These are phyloP conservation scores for Xylaria sp. DNA, from an alignment of 2,329 filamentous ascomycete species.

Conservation along the genomic window DNA sequence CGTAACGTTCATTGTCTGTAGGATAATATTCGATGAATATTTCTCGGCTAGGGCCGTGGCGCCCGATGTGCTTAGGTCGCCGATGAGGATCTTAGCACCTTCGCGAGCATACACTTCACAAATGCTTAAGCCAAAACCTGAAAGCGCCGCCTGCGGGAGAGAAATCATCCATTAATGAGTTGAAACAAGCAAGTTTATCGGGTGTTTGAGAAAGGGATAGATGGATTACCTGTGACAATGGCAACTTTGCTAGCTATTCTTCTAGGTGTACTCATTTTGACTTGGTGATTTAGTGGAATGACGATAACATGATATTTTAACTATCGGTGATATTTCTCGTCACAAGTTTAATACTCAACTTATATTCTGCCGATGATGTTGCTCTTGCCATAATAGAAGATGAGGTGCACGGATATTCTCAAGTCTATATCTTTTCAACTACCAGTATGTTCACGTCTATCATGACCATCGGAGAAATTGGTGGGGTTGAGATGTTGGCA, in stretches of 20 bases:
- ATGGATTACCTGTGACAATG: neutral
- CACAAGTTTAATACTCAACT: neutral
- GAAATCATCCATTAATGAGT: neutral
- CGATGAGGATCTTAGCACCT: neutral
- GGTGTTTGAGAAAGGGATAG: neutral
- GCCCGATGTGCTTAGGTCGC: neutral
- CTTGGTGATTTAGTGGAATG: neutral
- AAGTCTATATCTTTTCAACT: neutral
- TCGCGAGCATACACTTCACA: neutral
- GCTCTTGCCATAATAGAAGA: neutral
- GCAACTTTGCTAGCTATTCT: neutral
- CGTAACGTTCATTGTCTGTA: neutral
- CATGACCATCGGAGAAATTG: neutral
- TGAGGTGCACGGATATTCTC: neutral
- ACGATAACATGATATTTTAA: neutral
- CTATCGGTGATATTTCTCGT: neutral
- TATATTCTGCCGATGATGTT: neutral
- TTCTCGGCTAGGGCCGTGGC: neutral
- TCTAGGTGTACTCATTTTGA: neutral
- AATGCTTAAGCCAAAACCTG: neutral
- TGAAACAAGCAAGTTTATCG: too few relatives aligned
- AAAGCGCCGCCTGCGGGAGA: neutral
- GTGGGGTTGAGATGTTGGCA: neutral
- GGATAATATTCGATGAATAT: neutral
- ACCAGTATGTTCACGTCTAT: neutral